Evolutionary conservation across 495 filamentous ascomycete species (phyloP).

Genomic region (Choiromyces venosus): DNA sequence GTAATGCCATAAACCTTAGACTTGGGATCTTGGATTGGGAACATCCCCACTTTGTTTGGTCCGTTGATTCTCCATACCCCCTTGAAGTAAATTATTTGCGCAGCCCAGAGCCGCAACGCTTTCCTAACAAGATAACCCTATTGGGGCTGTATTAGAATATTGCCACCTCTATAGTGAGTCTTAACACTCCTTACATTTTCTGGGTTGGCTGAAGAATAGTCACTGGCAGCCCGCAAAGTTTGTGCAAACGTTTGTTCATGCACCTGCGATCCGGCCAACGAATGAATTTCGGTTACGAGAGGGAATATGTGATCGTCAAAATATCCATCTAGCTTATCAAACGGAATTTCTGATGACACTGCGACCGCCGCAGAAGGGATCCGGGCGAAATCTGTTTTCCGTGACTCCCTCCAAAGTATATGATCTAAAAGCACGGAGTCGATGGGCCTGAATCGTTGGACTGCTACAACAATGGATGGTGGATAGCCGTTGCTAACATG

Average conservation of each 20-base stretch:
- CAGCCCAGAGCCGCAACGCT: constrained; percentile 39
- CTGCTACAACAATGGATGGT: constrained; percentile 23
- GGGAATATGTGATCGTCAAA: constrained; percentile 32
- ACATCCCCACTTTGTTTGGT: constrained; percentile 28
- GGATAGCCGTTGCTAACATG: constrained; percentile 38
- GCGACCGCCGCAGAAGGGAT: constrained; percentile 37
- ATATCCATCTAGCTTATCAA: constrained; percentile 27
- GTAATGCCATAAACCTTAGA: constrained; percentile 33
- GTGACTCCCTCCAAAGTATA: constrained; percentile 37
- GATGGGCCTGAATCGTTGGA: constrained; percentile 30
- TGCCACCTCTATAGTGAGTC: neutral
- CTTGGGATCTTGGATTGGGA: constrained; percentile 27
- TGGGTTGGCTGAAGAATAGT: constrained; percentile 22
- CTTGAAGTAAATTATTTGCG: constrained; percentile 40
- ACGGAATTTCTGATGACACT: constrained; percentile 26
- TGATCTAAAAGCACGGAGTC: constrained; percentile 36
- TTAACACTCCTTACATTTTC: constrained; percentile 19
- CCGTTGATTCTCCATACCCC: constrained; percentile 36
- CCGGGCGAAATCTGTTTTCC: constrained; percentile 31
- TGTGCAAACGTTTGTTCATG: constrained; percentile 27
- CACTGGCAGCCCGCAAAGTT: constrained; percentile 21
- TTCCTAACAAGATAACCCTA: constrained; percentile 32
- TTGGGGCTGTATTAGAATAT: neutral
- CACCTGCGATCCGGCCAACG: constrained; percentile 13
- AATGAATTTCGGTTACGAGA: constrained; percentile 26